These are phyloP conservation scores for Tulasnella sp. DNA, from an alignment of 768 basidiomycete species.

Conservation along the genomic window DNA sequence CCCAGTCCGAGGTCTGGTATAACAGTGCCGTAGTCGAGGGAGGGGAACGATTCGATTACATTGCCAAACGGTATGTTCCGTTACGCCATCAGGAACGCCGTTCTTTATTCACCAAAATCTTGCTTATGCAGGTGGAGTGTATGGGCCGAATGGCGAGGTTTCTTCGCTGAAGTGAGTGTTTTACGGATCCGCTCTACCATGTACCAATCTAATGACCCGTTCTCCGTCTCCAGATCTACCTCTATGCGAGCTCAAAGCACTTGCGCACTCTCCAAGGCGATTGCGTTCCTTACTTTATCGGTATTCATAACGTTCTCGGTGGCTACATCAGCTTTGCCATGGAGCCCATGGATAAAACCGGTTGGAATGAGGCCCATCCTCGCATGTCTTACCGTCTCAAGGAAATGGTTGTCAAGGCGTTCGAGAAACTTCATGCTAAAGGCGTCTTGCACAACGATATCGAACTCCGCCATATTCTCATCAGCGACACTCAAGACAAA, in stretches of 20 bases:
- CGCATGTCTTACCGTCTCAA: conserved; percentile 18
- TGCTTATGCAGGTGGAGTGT: conserved; percentile 8
- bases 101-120: not conserved
- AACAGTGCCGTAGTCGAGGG: conserved; percentile 3
- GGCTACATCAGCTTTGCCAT: conserved; percentile 19
- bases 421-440: conserved; percentile 1
- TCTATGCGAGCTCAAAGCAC: conserved; percentile 11
- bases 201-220: not conserved
- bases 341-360: conserved; percentile 8
- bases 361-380: conserved; percentile 25
- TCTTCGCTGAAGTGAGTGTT: conserved; percentile 23
- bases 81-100: not conserved
- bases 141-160: conserved; percentile 22
- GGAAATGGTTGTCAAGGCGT: conserved; percentile 24
- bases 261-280: conserved; percentile 18
- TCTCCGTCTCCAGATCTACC: conserved; percentile 3
- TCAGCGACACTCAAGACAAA: conserved; percentile 15
- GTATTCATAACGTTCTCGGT: not conserved
- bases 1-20: conserved; percentile 11
- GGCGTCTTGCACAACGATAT: conserved; percentile 33
- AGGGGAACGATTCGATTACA: conserved; percentile 20
- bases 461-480: conserved; percentile 32
- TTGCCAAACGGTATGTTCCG: not conserved
- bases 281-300: conserved; percentile 21
- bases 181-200: not conserved